A percentile compares a stretch with the other conserved stretches of the same genome.
Conservation (phyloP, 495 filamentous ascomycete species). For the Endocarpon pusillum region DNA sequence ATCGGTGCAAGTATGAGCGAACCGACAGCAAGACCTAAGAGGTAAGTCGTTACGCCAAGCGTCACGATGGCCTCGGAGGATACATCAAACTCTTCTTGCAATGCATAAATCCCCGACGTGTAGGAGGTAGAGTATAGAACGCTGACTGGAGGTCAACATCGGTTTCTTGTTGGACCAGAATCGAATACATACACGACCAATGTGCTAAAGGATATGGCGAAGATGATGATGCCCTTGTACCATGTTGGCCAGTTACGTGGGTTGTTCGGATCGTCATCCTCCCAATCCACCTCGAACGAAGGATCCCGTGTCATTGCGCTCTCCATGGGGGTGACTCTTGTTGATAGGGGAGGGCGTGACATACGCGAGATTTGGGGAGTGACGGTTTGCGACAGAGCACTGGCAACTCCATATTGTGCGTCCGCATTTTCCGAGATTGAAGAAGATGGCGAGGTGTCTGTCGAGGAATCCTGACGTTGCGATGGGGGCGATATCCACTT, state of each 20-base stretch:
- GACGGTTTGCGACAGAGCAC: no score
- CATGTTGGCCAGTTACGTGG: conserved; percentile 58
- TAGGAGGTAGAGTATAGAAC: conserved; percentile 81
- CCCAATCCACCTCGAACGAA: conserved; percentile 62
- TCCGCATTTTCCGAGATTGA: no score
- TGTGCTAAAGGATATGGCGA: conserved; percentile 52
- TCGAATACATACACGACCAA: conserved; percentile 37
- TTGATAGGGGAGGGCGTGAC: conserved; percentile 15
- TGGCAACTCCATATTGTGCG: no score
- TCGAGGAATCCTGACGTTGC: no score
- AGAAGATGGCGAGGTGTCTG: no score
- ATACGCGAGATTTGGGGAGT: conserved; percentile 13
- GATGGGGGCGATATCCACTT: no score
- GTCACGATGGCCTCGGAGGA: conserved; percentile 39
- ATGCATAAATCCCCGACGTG: conserved; percentile 46
- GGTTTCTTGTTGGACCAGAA: neutral
- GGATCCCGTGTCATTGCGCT: conserved; percentile 44
- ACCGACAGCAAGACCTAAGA: conserved; percentile 47
- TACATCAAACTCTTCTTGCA: conserved; percentile 49
- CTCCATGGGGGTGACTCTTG: conserved; percentile 32
- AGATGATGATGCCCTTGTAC: conserved; percentile 47
- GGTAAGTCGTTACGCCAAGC: conserved; percentile 63
- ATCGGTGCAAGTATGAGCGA: conserved; percentile 59
- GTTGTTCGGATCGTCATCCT: conserved; percentile 45
- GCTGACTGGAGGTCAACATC: conserved; percentile 11